Conservation (phyloP, 352 stramenopile genomes). For the Phytophthora meadii region DNA sequence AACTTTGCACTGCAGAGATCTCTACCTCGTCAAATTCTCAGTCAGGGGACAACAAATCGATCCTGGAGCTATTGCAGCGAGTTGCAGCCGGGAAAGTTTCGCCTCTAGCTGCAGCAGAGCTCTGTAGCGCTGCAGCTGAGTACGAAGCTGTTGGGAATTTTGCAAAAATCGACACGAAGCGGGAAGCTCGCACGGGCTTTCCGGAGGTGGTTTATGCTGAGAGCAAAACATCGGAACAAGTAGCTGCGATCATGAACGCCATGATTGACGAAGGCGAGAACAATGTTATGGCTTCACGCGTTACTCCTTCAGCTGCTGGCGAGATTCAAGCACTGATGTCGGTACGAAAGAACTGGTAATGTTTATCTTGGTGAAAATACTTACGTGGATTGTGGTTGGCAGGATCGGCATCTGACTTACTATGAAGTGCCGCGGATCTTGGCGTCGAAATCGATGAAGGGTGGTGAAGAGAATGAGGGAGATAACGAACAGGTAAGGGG, state of each 20-base stretch:
- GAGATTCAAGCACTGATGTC: conserved; percentile 47
- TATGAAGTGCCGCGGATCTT: conserved; percentile 79
- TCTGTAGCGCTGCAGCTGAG: conserved; percentile 28
- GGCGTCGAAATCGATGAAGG: conserved; percentile 47
- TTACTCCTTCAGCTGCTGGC: conserved; percentile 55
- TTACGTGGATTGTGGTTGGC: conserved; percentile 8
- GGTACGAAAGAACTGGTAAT: conserved; percentile 32
- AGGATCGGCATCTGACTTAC: conserved; percentile 62
- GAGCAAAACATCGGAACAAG: conserved; percentile 92
- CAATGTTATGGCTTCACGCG: conserved; percentile 86
- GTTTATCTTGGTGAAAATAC: background rate
- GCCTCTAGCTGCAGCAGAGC: conserved; percentile 35
- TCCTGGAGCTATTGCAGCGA: conserved; percentile 58
- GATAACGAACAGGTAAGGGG: conserved; percentile 25
- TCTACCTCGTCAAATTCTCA: conserved; percentile 23
- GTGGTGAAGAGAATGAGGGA: background rate
- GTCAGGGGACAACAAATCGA: conserved; percentile 34
- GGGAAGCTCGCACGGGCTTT: conserved; percentile 92
- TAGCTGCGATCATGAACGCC: conserved; percentile 89
- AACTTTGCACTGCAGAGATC: conserved; percentile 10
- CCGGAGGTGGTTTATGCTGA: conserved; percentile 96
- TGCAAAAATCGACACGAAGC: conserved; percentile 91
- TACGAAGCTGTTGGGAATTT: conserved; percentile 66
- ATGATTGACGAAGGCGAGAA: conserved; percentile 76
- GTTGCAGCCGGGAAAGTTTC: conserved; percentile 63